Conservation (phyloP, 345 rosid genomes). For the Bruguiera parviflora region DNA sequence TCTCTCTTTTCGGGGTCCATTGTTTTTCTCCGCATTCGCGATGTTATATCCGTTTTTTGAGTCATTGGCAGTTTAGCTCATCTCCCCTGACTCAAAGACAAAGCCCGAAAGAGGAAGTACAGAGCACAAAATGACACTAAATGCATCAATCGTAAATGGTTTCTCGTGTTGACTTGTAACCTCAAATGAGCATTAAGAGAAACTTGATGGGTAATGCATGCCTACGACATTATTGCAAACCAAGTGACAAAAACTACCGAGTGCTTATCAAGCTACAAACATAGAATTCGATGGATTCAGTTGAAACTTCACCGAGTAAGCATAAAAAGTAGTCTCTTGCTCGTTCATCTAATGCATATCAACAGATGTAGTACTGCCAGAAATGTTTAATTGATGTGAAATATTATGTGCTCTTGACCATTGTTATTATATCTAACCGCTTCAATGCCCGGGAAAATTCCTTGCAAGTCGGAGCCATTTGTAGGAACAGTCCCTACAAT, state of each 20-base stretch:
- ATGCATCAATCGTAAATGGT: too few relatives aligned
- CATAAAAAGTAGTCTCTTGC: neutral
- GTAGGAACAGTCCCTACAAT: neutral
- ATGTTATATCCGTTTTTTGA: neutral
- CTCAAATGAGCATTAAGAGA: too few relatives aligned
- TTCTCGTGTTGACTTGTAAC: too few relatives aligned
- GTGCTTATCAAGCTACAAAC: neutral
- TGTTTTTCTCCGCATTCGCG: neutral
- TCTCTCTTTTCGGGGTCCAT: neutral
- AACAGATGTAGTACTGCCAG: neutral
- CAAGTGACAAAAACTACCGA: too few relatives aligned
- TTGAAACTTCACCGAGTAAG: constrained; percentile 1
- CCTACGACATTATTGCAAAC: too few relatives aligned
- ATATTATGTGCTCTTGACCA: constrained; percentile 12
- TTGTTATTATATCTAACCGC: constrained; percentile 6
- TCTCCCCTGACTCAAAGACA: too few relatives aligned
- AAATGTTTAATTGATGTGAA: neutral
- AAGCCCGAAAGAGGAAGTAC: too few relatives aligned
- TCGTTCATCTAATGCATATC: neutral
- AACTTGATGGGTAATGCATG: too few relatives aligned
- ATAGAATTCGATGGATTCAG: neutral
- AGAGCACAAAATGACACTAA: too few relatives aligned
- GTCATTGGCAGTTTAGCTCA: neutral
- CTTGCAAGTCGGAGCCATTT: constrained; percentile 15
- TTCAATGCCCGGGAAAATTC: constrained; percentile 8